These are phyloP conservation scores for Suillus brevipes DNA, from an alignment of 768 basidiomycete genomes.

Conservation along the genomic window DNA sequence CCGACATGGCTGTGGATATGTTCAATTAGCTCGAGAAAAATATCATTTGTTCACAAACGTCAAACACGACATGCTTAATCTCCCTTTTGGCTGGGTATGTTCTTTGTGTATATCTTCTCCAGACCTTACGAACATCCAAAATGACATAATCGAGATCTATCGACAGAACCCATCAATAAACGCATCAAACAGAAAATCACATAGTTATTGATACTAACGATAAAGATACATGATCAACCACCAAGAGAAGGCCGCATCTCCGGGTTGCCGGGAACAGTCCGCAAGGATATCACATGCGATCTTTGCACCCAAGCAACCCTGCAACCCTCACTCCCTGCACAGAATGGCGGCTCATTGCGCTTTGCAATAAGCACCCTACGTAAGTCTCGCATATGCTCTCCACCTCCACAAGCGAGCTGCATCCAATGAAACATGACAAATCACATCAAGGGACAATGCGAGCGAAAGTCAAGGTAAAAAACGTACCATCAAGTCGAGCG, in stretches of 20 bases:
- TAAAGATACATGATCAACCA: neutral
- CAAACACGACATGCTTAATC: neutral
- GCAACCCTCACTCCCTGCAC: neutral
- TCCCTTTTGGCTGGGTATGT: neutral
- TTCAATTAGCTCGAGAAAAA: neutral
- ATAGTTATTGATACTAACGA: neutral
- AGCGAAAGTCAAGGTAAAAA: neutral
- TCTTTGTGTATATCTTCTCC: neutral
- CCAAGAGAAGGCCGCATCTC: neutral
- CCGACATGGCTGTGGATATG: neutral
- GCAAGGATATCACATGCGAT: neutral
- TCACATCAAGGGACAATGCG: no score
- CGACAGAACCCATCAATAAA: neutral
- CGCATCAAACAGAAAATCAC: neutral
- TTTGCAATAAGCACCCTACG: conserved; percentile 72
- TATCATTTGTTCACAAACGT: neutral
- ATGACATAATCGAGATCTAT: neutral
- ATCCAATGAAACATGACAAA: neutral
- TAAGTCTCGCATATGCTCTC: conserved; percentile 82
- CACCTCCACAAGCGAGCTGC: conserved; percentile 69
- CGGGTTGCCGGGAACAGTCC: neutral
- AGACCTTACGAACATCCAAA: neutral
- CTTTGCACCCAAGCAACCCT: neutral
- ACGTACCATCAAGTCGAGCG: conserved; percentile 42
- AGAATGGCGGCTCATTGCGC: neutral